Base-by-base conservation (phyloP, 257 asterid genomes). In the Nicotiana sylvestris region DNA sequence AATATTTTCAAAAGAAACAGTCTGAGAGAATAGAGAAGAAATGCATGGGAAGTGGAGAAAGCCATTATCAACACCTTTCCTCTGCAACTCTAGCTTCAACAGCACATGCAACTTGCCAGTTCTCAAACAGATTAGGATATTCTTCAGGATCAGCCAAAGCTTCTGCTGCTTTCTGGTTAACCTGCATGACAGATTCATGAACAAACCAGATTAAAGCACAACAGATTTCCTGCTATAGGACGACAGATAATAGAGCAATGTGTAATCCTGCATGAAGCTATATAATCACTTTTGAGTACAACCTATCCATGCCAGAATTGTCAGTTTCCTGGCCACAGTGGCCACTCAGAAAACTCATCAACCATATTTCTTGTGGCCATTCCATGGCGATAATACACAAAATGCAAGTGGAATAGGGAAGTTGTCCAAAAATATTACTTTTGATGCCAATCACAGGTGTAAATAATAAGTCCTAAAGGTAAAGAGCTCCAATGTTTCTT, bases 61-160 rank as follows among this genome's bases (percentile, higher is more conserved):
- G 61, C 43, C 64, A 58, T 16, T 58, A 12, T 58, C 62, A 57
- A 65, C 16, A 87, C 83, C 91, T 91, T 76, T 95, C 76, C 82
- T 89, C 97, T 18, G 92, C 89, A 86, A 72, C 86, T 86, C 87
- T 93, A 82, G 92, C 81, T 90, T 95, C 98, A 76, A 93, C 93
- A 76, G 89, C 88, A 86, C 93, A 95, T 29, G 98, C 98, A 66
- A 95, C 88, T 91, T 95, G 98, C 98, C 98, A 95, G 77, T 93
- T 94, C 51, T 95, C 98, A 82, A 95, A 95, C 86, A 95, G 83
- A 87, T 95, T 95, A 61, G 98, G 92, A 84, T 95, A 95, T 82
- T 95, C 98, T 89, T 89, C 94, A 51, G 98, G 98, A 86, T 95
- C 98, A 82, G 98, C 98, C 83, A 95, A 91, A 83, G 98, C 92